phyloP scores from a whole-genome alignment of 768 basidiomycete genomes.

The Paxillus involutus region DNA sequence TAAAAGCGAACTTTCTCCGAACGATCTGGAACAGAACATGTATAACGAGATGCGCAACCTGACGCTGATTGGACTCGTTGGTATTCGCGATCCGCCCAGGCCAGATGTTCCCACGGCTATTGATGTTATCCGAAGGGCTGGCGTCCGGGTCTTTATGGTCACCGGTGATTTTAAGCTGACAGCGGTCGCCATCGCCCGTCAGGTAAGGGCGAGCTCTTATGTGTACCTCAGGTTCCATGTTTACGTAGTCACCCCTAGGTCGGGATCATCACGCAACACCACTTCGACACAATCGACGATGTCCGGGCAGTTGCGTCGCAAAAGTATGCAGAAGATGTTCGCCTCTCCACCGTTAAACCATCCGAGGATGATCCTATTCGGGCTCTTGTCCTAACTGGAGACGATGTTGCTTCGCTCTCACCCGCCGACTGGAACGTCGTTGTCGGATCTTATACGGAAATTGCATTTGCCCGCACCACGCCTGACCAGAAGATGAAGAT shows the following conservation, averaged over 20 bases:
- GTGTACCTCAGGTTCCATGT: neutral
- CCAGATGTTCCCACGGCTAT: slow-evolving; percentile 49
- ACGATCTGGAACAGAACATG: slow-evolving; percentile 39
- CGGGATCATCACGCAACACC: slow-evolving; percentile 40
- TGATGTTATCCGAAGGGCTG: slow-evolving; percentile 45
- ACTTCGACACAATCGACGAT: slow-evolving; percentile 34
- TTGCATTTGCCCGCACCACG: slow-evolving; percentile 55
- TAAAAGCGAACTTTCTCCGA: slow-evolving; percentile 24
- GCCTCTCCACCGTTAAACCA: slow-evolving; percentile 33
- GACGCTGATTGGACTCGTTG: slow-evolving; percentile 50
- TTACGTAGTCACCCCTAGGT: slow-evolving; percentile 30
- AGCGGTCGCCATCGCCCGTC: slow-evolving; percentile 48
- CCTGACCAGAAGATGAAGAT: slow-evolving; percentile 61
- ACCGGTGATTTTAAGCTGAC: slow-evolving; percentile 58
- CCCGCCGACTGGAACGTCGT: slow-evolving; percentile 40
- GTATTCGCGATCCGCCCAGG: slow-evolving; percentile 57
- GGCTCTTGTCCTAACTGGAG: slow-evolving; percentile 44
- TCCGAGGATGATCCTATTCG: slow-evolving; percentile 36
- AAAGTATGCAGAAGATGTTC: slow-evolving; percentile 15
- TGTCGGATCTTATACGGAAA: slow-evolving; percentile 37
- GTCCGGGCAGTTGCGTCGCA: slow-evolving; percentile 19
- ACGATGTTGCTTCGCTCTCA: slow-evolving; percentile 38
- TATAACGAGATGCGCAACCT: slow-evolving; percentile 37
- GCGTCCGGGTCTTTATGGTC: slow-evolving; percentile 55
- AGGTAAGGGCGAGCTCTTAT: slow-evolving; percentile 32